phyloP scores from a whole-genome alignment of 495 filamentous ascomycete genomes.

The Talaromyces thailandensis region DNA sequence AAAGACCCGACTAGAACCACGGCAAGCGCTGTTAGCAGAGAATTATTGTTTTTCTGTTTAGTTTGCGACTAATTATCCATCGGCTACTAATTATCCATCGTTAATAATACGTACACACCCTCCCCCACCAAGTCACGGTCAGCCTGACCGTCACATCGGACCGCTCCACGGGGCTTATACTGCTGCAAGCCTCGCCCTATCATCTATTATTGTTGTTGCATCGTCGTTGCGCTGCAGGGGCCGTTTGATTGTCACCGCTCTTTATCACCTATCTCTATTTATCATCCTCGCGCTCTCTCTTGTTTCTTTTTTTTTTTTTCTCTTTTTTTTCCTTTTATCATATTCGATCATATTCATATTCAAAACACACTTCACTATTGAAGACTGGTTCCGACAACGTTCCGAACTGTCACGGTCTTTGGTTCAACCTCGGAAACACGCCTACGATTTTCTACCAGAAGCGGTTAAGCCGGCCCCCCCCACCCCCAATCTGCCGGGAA shows the following conservation, averaged over 20 bases:
- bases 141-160: slow-evolving; percentile 3
- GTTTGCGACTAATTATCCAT: not conserved
- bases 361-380: not conserved
- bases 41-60: not conserved
- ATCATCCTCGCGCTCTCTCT: not conserved
- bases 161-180: not conserved
- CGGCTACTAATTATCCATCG: not conserved
- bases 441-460: not conserved
- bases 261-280: not conserved
- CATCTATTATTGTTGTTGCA: not conserved
- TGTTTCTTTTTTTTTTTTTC: not conserved
- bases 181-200: not conserved
- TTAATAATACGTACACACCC: not conserved
- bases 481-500: not conserved
- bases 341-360: not conserved
- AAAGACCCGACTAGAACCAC: not conserved
- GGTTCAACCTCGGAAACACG: not conserved
- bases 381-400: not conserved
- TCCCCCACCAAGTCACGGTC: not conserved
- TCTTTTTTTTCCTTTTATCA: not conserved
- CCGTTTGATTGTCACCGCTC: slow-evolving; percentile 3
- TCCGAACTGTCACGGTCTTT: not conserved
- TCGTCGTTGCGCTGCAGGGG: not conserved
- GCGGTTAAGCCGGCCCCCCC: not conserved
- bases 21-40: not conserved